phyloP scores from a whole-genome alignment of 2,329 filamentous ascomycete species.

The Chaetomiaceae sp. region DNA sequence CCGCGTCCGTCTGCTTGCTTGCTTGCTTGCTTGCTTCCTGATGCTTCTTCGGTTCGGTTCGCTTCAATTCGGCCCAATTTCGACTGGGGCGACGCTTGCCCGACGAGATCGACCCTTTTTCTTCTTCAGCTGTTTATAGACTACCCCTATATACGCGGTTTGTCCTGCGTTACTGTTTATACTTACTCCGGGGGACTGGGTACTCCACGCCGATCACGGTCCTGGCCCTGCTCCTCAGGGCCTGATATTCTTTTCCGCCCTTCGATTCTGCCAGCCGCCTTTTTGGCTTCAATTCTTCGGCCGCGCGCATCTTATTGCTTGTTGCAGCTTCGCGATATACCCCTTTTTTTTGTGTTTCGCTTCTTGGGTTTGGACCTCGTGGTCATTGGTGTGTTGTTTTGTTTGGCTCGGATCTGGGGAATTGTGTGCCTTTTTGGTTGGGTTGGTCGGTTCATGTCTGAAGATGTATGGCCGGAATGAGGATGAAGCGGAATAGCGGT shows the following conservation, averaged over 20 bases:
- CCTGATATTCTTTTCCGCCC: neutral
- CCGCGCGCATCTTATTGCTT: slow-evolving; percentile 5
- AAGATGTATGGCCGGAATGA: slow-evolving; percentile 10
- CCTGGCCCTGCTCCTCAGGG: neutral
- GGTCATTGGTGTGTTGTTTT: slow-evolving; percentile 6
- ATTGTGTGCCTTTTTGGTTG: slow-evolving; percentile 1
- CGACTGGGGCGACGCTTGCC: too few species aligned
- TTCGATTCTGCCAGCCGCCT: slow-evolving; percentile 8
- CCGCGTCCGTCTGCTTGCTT: too few species aligned
- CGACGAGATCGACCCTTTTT: neutral
- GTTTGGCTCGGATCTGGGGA: too few species aligned
- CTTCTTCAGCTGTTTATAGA: neutral
- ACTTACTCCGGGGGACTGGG: slow-evolving; percentile 10
- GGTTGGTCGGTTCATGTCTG: neutral
- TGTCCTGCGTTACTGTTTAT: slow-evolving; percentile 20
- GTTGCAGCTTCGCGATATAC: slow-evolving; percentile 23
- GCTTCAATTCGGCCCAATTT: too few species aligned
- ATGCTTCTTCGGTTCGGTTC: too few species aligned
- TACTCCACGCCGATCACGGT: neutral
- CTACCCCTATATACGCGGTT: neutral
- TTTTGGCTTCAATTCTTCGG: slow-evolving; percentile 9
- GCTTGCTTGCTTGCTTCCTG: neutral
- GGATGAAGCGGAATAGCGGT: slow-evolving; percentile 3
- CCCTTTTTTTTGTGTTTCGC: slow-evolving; percentile 18
- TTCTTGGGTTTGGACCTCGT: slow-evolving; percentile 6